Evolutionary conservation across 306 rosid genomes (phyloP).

Genomic region (Fagus sylvatica): DNA sequence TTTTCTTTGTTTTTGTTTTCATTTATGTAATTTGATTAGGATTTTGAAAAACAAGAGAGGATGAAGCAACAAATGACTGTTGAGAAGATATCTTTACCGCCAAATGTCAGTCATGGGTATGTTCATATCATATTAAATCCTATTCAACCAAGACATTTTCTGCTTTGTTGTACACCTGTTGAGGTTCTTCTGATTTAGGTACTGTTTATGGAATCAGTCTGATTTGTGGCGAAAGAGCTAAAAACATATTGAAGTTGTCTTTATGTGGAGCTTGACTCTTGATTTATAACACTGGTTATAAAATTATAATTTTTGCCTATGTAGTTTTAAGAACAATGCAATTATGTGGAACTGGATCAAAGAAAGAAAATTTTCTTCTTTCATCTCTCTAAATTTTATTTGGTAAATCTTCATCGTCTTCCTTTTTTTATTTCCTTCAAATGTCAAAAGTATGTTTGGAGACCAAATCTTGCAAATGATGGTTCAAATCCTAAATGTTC

Average conservation of each 20-base stretch:
- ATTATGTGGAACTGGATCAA: neutral
- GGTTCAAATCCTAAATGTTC: too few relatives aligned
- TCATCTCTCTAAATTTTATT: too few relatives aligned
- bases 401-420: neutral
- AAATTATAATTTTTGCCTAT: neutral
- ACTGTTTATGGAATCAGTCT: neutral
- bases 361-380: neutral
- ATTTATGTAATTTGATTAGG: constrained; percentile 49
- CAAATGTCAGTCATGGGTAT: constrained; percentile 86
- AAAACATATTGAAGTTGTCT: neutral
- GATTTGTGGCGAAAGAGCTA: neutral
- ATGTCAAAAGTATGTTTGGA: neutral
- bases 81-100: constrained; percentile 67
- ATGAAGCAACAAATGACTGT: constrained; percentile 75
- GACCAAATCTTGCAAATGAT: neutral
- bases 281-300: neutral
- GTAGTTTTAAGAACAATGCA: neutral
- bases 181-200: neutral
- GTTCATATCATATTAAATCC: constrained; percentile 22
- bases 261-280: neutral
- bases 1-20: neutral
- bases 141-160: neutral
- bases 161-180: neutral
- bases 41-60: constrained; percentile 92
- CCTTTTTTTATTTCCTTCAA: neutral